phyloP scores from a whole-genome alignment of 768 basidiomycete species.

The Agrocybe praecox region DNA sequence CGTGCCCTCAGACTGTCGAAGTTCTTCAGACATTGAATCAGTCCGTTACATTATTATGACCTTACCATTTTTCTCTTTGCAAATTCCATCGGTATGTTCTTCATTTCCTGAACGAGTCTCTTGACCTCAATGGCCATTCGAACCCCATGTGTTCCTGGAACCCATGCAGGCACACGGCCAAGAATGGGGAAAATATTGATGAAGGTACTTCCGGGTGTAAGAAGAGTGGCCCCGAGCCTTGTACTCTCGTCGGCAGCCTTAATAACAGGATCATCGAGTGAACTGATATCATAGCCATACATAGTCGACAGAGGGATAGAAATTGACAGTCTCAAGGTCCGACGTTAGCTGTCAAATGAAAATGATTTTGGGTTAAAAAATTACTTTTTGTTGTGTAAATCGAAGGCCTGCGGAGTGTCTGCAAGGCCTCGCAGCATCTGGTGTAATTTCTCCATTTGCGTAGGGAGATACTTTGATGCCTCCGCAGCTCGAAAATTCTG shows the following conservation, averaged over 20 bases:
- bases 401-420: conserved; percentile 11
- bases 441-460: conserved; percentile 29
- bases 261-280: conserved; percentile 15
- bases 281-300: conserved; percentile 20
- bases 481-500: conserved; percentile 32
- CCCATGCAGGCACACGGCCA: conserved; percentile 17
- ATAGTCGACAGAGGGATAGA: conserved; percentile 17
- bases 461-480: conserved; percentile 23
- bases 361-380: neutral
- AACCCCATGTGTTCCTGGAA: conserved; percentile 13
- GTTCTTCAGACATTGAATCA: neutral
- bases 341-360: neutral
- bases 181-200: conserved; percentile 18
- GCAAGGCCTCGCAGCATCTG: conserved; percentile 30
- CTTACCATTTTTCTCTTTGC: conserved; percentile 8
- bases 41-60: neutral
- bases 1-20: conserved; percentile 5
- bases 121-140: conserved; percentile 19
- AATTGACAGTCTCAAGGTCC: conserved; percentile 4
- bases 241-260: conserved; percentile 31
- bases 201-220: conserved; percentile 5
- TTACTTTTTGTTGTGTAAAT: conserved; percentile 15
- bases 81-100: conserved; percentile 10
- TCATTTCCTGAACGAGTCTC: conserved; percentile 8
- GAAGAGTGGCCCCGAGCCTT: conserved; percentile 19